A percentile compares a stretch with the other conserved stretches of the same genome.
Evolutionary conservation across 306 rosid genomes (phyloP).

Genomic region (Sicyos baderoa): DNA sequence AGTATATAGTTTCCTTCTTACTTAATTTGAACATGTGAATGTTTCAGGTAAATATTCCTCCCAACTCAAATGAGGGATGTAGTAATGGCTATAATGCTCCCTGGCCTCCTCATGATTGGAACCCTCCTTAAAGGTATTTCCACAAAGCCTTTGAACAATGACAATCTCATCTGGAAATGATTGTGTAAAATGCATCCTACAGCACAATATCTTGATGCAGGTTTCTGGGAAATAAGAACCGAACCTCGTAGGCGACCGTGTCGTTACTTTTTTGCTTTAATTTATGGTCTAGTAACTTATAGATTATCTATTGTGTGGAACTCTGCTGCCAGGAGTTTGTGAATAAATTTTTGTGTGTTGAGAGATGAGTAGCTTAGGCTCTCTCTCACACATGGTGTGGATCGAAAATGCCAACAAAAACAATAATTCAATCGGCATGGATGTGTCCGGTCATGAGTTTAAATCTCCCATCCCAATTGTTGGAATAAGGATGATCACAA

Average conservation of each 20-base stretch:
- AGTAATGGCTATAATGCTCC: neutral
- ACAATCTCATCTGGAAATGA: neutral
- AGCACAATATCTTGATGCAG: neutral
- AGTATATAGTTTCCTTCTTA: neutral
- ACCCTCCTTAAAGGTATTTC: neutral
- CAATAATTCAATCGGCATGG: no score
- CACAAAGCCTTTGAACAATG: neutral
- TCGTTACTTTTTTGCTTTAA: neutral
- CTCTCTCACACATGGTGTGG: neutral
- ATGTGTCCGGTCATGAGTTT: no score
- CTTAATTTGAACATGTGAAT: neutral
- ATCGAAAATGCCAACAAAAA: no score
- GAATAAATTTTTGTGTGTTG: neutral
- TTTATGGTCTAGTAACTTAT: neutral
- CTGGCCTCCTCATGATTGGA: neutral
- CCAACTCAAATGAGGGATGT: constrained; percentile 8
- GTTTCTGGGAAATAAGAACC: neutral
- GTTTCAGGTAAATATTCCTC: constrained; percentile 7
- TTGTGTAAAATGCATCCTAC: neutral
- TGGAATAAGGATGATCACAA: neutral
- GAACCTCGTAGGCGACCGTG: neutral
- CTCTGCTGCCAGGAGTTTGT: neutral
- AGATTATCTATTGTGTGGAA: neutral
- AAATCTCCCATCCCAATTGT: no score
- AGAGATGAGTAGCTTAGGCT: neutral